Percentiles rank a stretch among this genome's conserved stretches.
Conservation (phyloP, 139 green algal genomes). For the Volvox africanus region DNA sequence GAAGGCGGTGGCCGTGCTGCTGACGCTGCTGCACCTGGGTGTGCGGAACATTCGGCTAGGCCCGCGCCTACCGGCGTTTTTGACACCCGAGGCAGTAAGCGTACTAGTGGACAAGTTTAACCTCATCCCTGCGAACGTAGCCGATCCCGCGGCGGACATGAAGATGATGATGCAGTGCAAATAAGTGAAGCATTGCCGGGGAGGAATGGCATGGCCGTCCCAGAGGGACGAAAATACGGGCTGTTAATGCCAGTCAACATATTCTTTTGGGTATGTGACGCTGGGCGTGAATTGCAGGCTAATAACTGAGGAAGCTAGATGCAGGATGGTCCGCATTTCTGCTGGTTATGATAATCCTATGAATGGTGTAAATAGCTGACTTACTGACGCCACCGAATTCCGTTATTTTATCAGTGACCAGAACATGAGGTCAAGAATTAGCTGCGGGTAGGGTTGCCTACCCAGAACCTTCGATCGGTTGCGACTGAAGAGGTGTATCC, state of each 20-base stretch:
- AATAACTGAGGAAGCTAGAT: no score
- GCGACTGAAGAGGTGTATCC: no score
- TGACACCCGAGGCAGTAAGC: slow-evolving; percentile 76
- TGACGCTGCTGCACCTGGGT: slow-evolving; percentile 82
- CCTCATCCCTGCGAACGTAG: slow-evolving; percentile 70
- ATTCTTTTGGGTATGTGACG: neutral
- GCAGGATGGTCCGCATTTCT: no score
- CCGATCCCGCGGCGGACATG: slow-evolving; percentile 71
- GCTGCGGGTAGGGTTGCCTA: no score
- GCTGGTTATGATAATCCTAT: no score
- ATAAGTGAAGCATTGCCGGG: neutral
- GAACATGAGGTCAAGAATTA: no score
- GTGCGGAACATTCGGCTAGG: slow-evolving; percentile 83
- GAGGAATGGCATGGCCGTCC: neutral
- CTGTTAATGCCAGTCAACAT: neutral
- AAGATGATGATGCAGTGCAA: slow-evolving; percentile 73
- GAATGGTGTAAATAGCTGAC: no score
- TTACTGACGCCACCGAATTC: no score
- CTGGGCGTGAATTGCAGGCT: no score
- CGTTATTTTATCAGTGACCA: no score
- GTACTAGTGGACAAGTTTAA: slow-evolving; percentile 76
- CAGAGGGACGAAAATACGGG: no score
- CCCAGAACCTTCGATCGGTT: no score
- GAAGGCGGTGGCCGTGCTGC: slow-evolving; percentile 84
- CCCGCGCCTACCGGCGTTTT: slow-evolving; percentile 79